These are phyloP conservation scores for Dicorynia guianensis DNA, from an alignment of 306 rosid genomes.

Conservation along the genomic window DNA sequence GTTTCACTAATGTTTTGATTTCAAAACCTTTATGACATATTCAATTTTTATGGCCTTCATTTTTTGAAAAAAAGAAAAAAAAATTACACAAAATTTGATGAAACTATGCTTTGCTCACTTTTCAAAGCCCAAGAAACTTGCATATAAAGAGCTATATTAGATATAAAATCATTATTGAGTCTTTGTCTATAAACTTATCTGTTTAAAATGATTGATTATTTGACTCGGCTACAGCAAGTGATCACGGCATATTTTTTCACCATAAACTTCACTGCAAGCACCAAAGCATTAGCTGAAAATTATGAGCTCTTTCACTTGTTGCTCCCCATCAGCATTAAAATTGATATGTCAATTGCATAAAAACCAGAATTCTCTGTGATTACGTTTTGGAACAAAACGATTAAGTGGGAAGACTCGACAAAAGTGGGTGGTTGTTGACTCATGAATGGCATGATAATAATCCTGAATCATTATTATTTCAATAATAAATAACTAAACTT, in stretches of 20 bases:
- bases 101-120: too few relatives aligned
- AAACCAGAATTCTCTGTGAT: background rate
- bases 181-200: too few relatives aligned
- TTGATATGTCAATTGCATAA: constrained; percentile 30
- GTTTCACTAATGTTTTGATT: too few relatives aligned
- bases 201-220: too few relatives aligned
- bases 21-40: too few relatives aligned
- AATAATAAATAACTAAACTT: background rate
- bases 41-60: too few relatives aligned
- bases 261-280: background rate
- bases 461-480: background rate
- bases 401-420: constrained; percentile 22
- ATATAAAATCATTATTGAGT: too few relatives aligned
- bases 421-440: background rate
- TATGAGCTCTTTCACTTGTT: constrained; percentile 27
- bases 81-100: too few relatives aligned
- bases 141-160: too few relatives aligned
- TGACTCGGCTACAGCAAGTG: too few relatives aligned
- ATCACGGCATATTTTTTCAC: constrained; percentile 10
- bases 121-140: too few relatives aligned
- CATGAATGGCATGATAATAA: constrained; percentile 25
- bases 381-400: constrained; percentile 38
- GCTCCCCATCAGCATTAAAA: background rate
- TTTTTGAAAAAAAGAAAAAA: too few relatives aligned
- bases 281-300: constrained; percentile 1